Base-by-base conservation (phyloP, 2,329 filamentous ascomycete species). In the Colletotrichum sp. region DNA sequence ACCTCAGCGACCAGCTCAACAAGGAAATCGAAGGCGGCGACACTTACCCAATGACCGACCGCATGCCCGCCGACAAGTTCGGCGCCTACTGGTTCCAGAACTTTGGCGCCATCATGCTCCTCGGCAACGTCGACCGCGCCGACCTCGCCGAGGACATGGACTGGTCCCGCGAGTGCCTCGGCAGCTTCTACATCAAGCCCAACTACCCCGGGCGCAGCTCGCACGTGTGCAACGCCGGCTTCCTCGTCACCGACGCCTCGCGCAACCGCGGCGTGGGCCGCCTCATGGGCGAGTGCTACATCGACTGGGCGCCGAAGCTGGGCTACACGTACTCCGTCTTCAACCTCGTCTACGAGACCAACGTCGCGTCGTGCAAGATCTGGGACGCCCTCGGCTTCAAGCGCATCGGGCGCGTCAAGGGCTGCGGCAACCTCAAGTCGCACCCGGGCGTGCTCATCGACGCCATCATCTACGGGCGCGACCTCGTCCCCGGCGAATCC, bases 321-420 rank as follows among this genome's bases (percentile, higher is more conserved):
- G 95, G 95, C 64, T 98, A 98, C 86, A 94, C 94, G 2, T 98
- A 98, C 87, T 96, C 94, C 55, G 95, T 98, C 77, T 98, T 98
- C 89, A 98, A 98, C 84, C 91, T 98, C 66, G 96, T 98, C 8
- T 98, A 98, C 87, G 96, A 98, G 88, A 98, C 94, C 78, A 98
- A 98, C 84, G 94, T 97, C 28, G 96, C 94, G 1, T 96, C 94
- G 36, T 96, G 95, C 83, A 93, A 94, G 78, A 96, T 98, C 81
- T 98, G 96, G 96, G 96, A 98, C 84, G 94, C 93, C 2, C 90
- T 98, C 34, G 95, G 95, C 75, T 98, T 98, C 88, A 97, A 98
- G 89, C 93, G 96, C 74, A 97, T 98, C 82, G 96, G 96, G 24
- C 92, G 94, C 68, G 93, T 98, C 79, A 93, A 93, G 81, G 92